Evolutionary conservation across 208 protist species (phyloP), one percentile per base, ranked within the genome.

Genomic region (Crithidia fasciculata): DNA sequence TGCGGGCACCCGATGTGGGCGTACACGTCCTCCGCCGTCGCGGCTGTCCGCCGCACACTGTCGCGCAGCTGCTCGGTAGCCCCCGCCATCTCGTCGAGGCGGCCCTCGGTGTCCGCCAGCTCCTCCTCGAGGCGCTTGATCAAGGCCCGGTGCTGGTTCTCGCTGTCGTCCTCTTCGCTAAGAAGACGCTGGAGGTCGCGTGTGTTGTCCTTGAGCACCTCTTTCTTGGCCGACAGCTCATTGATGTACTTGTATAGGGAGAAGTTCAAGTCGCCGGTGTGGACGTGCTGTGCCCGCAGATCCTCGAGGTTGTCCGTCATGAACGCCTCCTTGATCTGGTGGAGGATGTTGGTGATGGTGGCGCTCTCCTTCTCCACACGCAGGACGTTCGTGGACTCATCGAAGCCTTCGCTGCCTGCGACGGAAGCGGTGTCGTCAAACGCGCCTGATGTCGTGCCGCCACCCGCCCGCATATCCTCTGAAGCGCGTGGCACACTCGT

Each of bases 231-330:
- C 40, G 96, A 98, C 37, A 98, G 88, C 78, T 98, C 96, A 84
- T 98, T 98, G 61, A 98, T 90, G 74, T 92, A 96, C 84, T 98
- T 99, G 91, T 98, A 99, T 36, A 98, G 79, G 18, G 97, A 98
- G 70, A 98, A 98, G 90, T 98, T 99, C 39, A 83, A 82, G 55
- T 99, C 97, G 54, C 98, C 97, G 3, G 94, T 88, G 49, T 87
- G 76, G 69, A 95, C 76, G 82, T 98, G 98, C 64, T 91, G 77
- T 28, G 88, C 57, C 19, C 89, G 87, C 44, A 99, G 63, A 52
- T 81, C 83, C 39, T 97, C 86, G n/a, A 98, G 84, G 74, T 98
- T 93, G 28, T 89, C 83, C 37, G 93, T 84, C 19, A 76, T 79
- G 8, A 95, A 85, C 10, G 89, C 94, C 8, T 95, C 89, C 49